These are phyloP conservation scores for Singerocomus inundabilis DNA, from an alignment of 1,284 basidiomycete genomes.

Conservation along the genomic window DNA sequence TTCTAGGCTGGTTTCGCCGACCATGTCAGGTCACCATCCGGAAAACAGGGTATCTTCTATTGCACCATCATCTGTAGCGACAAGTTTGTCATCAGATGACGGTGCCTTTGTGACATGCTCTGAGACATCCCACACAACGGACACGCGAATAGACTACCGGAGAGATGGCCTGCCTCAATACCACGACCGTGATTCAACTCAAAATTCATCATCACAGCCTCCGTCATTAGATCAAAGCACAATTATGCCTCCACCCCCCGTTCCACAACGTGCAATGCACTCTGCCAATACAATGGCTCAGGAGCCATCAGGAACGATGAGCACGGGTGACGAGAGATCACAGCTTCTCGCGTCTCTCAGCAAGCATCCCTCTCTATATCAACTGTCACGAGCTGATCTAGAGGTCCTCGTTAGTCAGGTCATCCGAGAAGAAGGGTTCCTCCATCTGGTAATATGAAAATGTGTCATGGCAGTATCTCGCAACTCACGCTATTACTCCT, in stretches of 20 bases:
- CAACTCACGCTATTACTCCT: slow-evolving; percentile 20
- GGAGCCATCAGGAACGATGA: slow-evolving; percentile 1
- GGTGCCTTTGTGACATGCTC: slow-evolving; percentile 30
- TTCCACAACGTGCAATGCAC: slow-evolving; percentile 12
- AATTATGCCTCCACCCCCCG: slow-evolving; percentile 31
- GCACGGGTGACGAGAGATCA: slow-evolving; percentile 14
- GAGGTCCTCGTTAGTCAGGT: slow-evolving; percentile 51
- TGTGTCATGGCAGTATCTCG: neutral
- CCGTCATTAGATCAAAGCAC: slow-evolving; percentile 24
- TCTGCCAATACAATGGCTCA: slow-evolving; percentile 3
- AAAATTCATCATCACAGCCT: slow-evolving; percentile 35
- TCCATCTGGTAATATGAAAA: slow-evolving; percentile 39
- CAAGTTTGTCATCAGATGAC: slow-evolving; percentile 30
- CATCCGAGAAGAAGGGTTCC: slow-evolving; percentile 58
- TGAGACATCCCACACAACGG: slow-evolving; percentile 21
- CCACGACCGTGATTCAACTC: slow-evolving; percentile 5
- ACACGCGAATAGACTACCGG: slow-evolving; percentile 2
- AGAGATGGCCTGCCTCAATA: neutral
- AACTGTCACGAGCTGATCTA: slow-evolving; percentile 44
- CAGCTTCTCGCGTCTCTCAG: slow-evolving; percentile 39
- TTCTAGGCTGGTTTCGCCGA: neutral
- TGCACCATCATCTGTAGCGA: slow-evolving; percentile 10
- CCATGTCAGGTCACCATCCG: neutral
- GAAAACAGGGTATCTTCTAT: slow-evolving; percentile 2
- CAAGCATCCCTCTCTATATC: slow-evolving; percentile 44